These are phyloP conservation scores for Psilocybe tampanensis DNA, from an alignment of 768 basidiomycete genomes.

Conservation along the genomic window DNA sequence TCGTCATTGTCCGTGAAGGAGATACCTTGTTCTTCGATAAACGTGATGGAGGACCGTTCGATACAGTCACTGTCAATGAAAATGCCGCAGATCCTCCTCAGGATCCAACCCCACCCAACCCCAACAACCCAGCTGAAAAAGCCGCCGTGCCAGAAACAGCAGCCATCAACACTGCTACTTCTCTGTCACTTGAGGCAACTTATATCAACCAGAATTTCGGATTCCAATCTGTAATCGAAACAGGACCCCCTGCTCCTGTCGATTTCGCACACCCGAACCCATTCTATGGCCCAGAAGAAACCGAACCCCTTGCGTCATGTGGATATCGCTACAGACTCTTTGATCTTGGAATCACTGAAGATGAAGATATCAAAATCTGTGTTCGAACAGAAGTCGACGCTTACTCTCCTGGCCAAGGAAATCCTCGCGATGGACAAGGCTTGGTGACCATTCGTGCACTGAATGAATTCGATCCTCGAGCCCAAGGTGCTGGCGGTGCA, in stretches of 20 bases:
- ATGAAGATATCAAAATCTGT: slow-evolving; percentile 89
- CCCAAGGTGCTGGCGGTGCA: slow-evolving; percentile 89
- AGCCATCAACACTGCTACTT: slow-evolving; percentile 91
- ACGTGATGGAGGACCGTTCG: slow-evolving; percentile 95
- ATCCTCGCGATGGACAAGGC: slow-evolving; percentile 70
- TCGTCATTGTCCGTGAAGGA: slow-evolving; percentile 92
- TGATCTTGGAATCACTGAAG: slow-evolving; percentile 87
- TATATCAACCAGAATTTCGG: slow-evolving; percentile 99
- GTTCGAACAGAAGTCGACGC: slow-evolving; percentile 98
- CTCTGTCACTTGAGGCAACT: slow-evolving; percentile 94
- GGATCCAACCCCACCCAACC: slow-evolving; percentile 77
- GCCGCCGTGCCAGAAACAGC: slow-evolving; percentile 63
- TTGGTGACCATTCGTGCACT: slow-evolving; percentile 91
- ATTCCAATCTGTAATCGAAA: slow-evolving; percentile 91
- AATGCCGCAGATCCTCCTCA: slow-evolving; percentile 94
- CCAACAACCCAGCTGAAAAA: slow-evolving; percentile 77
- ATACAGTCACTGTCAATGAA: slow-evolving; percentile 98
- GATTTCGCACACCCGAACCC: slow-evolving; percentile 90
- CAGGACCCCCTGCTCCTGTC: slow-evolving; percentile 57
- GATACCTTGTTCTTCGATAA: slow-evolving; percentile 96
- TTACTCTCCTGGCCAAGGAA: slow-evolving; percentile 63
- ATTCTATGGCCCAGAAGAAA: slow-evolving; percentile 93
- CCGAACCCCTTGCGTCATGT: slow-evolving; percentile 93
- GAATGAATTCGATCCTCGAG: slow-evolving; percentile 94
- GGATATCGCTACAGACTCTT: slow-evolving; percentile 96